A percentile compares a stretch with the other conserved stretches of the same genome.
Conservation (phyloP, 305 asterid genomes). For the Ruellia speciosa region DNA sequence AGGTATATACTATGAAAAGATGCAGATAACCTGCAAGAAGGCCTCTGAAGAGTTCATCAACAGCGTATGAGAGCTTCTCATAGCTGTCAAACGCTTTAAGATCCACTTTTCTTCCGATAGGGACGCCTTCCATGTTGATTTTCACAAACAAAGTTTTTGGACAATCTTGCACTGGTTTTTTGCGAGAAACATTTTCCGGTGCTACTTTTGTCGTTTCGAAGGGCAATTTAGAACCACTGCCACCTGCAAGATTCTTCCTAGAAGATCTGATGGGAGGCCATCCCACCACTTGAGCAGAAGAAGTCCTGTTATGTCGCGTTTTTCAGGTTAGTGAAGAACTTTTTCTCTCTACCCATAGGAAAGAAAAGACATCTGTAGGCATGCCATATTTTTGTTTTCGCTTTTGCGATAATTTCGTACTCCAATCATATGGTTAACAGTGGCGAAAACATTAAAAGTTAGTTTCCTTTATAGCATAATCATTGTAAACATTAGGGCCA, state of each 20-base stretch:
- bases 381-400: too few species aligned
- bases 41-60: constrained; percentile 77
- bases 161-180: constrained; percentile 34
- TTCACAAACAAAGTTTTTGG: constrained; percentile 64
- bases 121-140: constrained; percentile 95
- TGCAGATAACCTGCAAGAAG: constrained; percentile 57
- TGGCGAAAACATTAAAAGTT: too few species aligned
- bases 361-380: too few species aligned
- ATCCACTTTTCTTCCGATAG: constrained; percentile 90
- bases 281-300: constrained; percentile 79
- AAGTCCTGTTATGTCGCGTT: constrained; percentile 33
- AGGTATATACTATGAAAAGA: too few species aligned
- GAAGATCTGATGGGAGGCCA: constrained; percentile 89
- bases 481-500: too few species aligned
- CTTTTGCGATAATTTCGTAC: too few species aligned
- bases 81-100: constrained; percentile 67
- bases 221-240: constrained; percentile 33
- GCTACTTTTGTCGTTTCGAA: constrained; percentile 31
- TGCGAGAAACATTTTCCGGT: constrained; percentile 26
- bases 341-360: too few species aligned
- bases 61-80: constrained; percentile 67
- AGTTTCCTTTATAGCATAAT: too few species aligned
- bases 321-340: too few species aligned
- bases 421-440: too few species aligned
- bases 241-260: constrained; percentile 55